Evolutionary conservation across 306 rosid genomes (phyloP), one percentile per base, ranked within the genome.

Genomic region (Pyrus betulifolia): DNA sequence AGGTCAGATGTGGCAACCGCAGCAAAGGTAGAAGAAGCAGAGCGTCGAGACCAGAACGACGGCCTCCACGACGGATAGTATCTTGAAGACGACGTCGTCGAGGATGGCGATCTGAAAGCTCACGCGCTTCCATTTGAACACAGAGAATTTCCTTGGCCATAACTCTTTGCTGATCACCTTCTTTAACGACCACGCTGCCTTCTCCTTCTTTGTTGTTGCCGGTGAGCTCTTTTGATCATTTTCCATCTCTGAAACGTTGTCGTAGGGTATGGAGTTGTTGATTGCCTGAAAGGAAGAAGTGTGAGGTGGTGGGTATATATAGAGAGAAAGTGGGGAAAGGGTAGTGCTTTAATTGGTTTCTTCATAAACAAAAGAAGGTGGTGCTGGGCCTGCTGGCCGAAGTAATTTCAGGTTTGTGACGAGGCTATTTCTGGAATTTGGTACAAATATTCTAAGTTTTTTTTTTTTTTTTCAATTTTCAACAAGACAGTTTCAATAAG

Each of bases 21-120:
- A 92, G 51, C 96, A 90, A 46, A 92, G 88, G 79, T 81, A 92
- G 91, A 92, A 92, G 88, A 92, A 90, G 70, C 96, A 92, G 60
- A 92, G 84, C 0, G 87, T 84, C 13, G 93, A 89, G 63, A 90
- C 89, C 14, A 91, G 91, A 52, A 90, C 90, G 14, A 92, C 85
- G 2, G 46, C 87, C 75, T 92, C 97, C 7, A 88, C 91, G 0
- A 69, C 91, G 0, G 86, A 88, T 49, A 90, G 79, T 28, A 92
- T 69, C 85, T 72, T 90, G 84, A 75, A 92, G 44, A 88, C 83
- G 75, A 92, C 84, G 23, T 83, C 86, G 84, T 92, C 97, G 18
- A 90, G 40, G 59, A 92, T 35, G 10, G 83, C 79, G 44, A 82
- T 78, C 77, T 82, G 89, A 70, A 85, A 83, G 57, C 84, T 76